phyloP scores from a whole-genome alignment of 306 rosid species.

The Myrica gale region DNA sequence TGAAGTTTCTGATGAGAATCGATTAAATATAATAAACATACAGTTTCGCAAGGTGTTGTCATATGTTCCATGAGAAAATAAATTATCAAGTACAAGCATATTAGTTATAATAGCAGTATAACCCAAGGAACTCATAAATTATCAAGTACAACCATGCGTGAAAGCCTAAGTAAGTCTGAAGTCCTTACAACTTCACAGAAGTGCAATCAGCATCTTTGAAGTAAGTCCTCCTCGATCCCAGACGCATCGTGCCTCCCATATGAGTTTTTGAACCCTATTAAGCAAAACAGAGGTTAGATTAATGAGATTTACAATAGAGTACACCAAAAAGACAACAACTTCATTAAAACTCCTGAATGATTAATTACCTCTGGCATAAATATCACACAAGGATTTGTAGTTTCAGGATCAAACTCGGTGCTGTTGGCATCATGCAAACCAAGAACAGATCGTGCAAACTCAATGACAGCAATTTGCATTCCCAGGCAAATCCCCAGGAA shows the following conservation, averaged over 20 bases:
- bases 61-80: background rate
- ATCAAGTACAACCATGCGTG: background rate
- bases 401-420: conserved; percentile 72
- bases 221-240: conserved; percentile 85
- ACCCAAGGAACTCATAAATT: conserved; percentile 12
- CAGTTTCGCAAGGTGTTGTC: background rate
- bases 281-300: conserved; percentile 16
- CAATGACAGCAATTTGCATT: conserved; percentile 93
- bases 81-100: conserved; percentile 18
- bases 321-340: conserved; percentile 1
- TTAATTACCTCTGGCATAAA: conserved; percentile 87
- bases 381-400: conserved; percentile 77
- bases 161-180: conserved; percentile 21
- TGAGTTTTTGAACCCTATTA: conserved; percentile 87
- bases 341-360: background rate
- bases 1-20: conserved; percentile 7
- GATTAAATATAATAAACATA: background rate
- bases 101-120: background rate
- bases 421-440: conserved; percentile 78
- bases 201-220: conserved; percentile 67
- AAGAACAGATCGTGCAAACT: conserved; percentile 76
- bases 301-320: conserved; percentile 8
- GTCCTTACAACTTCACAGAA: conserved; percentile 85
- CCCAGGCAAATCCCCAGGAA: conserved; percentile 90
- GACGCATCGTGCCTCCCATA: conserved; percentile 99